Evolutionary conservation across 306 rosid genomes (phyloP), one percentile per base, ranked within the genome.

Genomic region (Abrus precatorius): DNA sequence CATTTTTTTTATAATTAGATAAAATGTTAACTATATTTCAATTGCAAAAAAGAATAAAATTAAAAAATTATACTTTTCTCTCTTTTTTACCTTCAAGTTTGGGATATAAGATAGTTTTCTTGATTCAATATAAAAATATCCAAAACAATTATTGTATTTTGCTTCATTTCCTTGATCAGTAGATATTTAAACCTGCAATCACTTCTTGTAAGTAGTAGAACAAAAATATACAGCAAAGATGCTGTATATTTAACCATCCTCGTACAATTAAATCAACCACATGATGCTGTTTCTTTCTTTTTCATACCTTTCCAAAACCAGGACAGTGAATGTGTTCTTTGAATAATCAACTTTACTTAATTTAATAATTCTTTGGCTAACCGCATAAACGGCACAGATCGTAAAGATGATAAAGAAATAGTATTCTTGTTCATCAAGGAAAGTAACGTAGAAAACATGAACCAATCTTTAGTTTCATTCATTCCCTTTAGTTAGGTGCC

Each of bases 391-490:
- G 7, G 7, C 34, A n/a, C 50, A 20, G 38, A 62, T 20, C 10
- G 1, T 11, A 72, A 59, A 49, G 27, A 73, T 41, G 59, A 80
- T 30, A 64, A 54, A 55, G 61, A 65, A 33, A 65, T 14, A 10
- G 80, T 30, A 53, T 54, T 65, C 80, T 74, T 81, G 69, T 72
- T 13, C 61, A 13, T 44, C 33, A 54, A 64, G 84, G 80, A 73
- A 65, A 54, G 74, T 45, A 43, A 6, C 50, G 32, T 36, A 20
- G 20, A 33, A 56, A 80, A 63, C 32, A 28, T 41, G 80, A 45
- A 74, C 33, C 80, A 32, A 14, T 55, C 62, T 81, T 81, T 65
- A 43, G 75, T 73, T 62, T 30, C 43, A 3, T 72, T 9, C 59
- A 50, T 52, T 6, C 69, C 74, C 50, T 69, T 44, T 20, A 20